phyloP scores from a whole-genome alignment of 805 yeast genomes.

The Spathaspora sp. region DNA sequence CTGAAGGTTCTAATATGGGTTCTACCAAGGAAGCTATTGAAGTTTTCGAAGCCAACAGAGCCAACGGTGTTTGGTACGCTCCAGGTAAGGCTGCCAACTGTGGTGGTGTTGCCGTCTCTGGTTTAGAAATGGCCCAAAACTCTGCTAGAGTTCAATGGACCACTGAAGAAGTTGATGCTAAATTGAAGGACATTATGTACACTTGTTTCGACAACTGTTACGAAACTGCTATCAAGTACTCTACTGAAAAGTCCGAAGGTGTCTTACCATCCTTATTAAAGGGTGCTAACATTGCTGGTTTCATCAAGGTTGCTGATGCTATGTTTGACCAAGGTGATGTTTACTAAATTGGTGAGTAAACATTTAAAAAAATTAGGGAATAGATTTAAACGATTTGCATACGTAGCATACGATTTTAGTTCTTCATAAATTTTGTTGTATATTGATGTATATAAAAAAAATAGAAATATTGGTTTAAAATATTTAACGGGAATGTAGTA shows the following conservation, averaged over 20 bases:
- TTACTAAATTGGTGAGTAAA: slow-evolving; percentile 13
- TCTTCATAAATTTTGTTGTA: not conserved
- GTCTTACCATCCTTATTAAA: slow-evolving; percentile 87
- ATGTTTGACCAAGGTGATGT: slow-evolving; percentile 97
- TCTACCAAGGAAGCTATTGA: slow-evolving; percentile 96
- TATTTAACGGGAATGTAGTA: not conserved
- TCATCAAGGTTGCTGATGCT: slow-evolving; percentile 97
- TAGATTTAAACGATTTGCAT: not conserved
- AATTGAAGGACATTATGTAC: slow-evolving; percentile 89
- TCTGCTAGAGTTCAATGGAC: slow-evolving; percentile 92
- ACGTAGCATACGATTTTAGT: not conserved
- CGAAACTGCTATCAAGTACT: slow-evolving; percentile 77
- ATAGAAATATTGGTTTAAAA: not conserved
- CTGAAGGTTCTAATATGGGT: slow-evolving; percentile 99
- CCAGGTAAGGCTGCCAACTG: slow-evolving; percentile 99
- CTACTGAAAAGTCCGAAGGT: slow-evolving; percentile 60
- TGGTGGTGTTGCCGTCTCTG: slow-evolving; percentile 99
- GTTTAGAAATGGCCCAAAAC: slow-evolving; percentile 99
- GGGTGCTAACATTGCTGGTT: slow-evolving; percentile 99
- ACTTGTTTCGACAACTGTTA: slow-evolving; percentile 91
- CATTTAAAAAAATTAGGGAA: not conserved
- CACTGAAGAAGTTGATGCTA: slow-evolving; percentile 84
- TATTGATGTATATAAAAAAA: not conserved
- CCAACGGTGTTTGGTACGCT: slow-evolving; percentile 85
- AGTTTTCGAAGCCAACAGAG: slow-evolving; percentile 83